A percentile compares a stretch with the other conserved stretches of the same genome.
Conservation (phyloP, 2,329 filamentous ascomycete genomes). For the Trichoderma breve region DNA sequence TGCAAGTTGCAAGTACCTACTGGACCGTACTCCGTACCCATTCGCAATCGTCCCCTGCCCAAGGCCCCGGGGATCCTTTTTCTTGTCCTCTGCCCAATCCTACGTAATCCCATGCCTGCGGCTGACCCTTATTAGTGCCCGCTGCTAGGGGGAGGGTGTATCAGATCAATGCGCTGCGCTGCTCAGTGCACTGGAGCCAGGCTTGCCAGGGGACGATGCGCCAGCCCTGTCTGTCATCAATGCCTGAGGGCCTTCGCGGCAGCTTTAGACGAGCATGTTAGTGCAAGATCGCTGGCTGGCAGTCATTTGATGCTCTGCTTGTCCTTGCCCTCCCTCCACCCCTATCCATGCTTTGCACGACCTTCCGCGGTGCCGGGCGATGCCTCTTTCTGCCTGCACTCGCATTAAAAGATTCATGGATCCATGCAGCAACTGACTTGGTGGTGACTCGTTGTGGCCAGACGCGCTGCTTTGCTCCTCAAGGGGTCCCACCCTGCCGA, state of each 20-base stretch:
- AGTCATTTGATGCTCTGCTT: background rate
- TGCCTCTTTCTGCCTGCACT: background rate
- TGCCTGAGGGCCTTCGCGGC: background rate
- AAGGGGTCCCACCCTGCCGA: background rate
- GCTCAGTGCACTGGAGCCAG: background rate
- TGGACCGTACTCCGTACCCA: background rate
- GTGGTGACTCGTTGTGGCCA: background rate
- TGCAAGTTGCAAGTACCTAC: background rate
- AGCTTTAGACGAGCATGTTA: background rate
- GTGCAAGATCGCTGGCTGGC: background rate
- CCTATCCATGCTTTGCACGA: background rate
- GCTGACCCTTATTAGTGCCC: constrained; percentile 21
- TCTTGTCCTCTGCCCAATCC: background rate
- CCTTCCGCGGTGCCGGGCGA: background rate
- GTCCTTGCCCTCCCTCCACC: background rate
- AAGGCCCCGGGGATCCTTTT: background rate
- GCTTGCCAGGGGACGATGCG: background rate
- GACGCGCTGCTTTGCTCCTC: background rate
- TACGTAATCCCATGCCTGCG: background rate
- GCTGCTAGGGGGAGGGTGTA: constrained; percentile 2
- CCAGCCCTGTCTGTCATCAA: constrained; percentile 3
- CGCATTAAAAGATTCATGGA: background rate
- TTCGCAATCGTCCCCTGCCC: background rate
- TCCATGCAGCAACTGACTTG: background rate
- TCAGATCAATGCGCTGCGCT: constrained; percentile 1